Conservation (phyloP, 345 rosid species). For the Hibiscus tridactylites region DNA sequence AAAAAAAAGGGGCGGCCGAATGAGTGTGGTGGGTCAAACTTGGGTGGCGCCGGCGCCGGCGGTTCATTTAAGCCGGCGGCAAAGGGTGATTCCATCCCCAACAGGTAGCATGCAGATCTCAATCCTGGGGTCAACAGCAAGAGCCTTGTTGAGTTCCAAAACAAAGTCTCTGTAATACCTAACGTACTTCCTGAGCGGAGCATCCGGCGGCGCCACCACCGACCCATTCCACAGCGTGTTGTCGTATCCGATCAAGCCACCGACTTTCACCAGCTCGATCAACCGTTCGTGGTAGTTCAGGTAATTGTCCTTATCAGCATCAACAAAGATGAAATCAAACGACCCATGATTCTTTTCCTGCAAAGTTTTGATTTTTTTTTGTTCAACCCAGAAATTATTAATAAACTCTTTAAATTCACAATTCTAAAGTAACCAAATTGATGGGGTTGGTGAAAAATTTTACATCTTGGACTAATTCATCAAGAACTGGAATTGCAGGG, state of each 20-base stretch:
- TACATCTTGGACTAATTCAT: constrained; percentile 70
- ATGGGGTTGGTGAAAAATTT: constrained; percentile 13
- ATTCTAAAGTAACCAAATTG: neutral
- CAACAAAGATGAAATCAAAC: constrained; percentile 86
- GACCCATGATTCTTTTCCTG: constrained; percentile 76
- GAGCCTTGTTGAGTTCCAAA: constrained; percentile 89
- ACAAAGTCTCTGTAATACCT: constrained; percentile 84
- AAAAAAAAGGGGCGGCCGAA: neutral
- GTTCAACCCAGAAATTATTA: neutral
- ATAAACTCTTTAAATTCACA: no score
- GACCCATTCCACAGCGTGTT: constrained; percentile 97
- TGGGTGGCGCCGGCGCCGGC: neutral
- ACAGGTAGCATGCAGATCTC: constrained; percentile 96
- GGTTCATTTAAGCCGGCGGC: constrained; percentile 67
- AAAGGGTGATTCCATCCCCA: constrained; percentile 92
- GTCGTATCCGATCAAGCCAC: constrained; percentile 92
- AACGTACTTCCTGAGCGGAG: constrained; percentile 74
- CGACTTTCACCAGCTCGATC: constrained; percentile 75
- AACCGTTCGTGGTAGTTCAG: constrained; percentile 78
- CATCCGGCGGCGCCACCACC: constrained; percentile 78
- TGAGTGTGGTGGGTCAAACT: neutral
- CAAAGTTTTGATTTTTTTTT: neutral
- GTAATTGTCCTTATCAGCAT: constrained; percentile 97
- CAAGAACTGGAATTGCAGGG: constrained; percentile 96
- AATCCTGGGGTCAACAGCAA: constrained; percentile 89